These are phyloP conservation scores for Lentinula sp. DNA, from an alignment of 768 basidiomycete species.

Conservation along the genomic window DNA sequence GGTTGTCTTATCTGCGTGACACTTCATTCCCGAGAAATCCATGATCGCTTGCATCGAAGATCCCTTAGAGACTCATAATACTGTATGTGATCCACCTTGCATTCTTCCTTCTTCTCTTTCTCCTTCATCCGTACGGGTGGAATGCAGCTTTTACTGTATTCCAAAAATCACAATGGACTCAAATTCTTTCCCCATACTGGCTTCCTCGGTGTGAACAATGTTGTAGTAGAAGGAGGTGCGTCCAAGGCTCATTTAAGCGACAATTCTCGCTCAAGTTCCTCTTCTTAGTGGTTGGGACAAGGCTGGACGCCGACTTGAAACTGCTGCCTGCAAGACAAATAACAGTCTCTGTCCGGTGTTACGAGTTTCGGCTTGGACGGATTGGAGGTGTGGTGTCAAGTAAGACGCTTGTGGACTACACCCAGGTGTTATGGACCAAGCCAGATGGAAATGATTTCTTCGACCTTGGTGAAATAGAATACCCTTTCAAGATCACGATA, in stretches of 20 bases:
- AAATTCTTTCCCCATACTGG: constrained; percentile 73
- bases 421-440: constrained; percentile 65
- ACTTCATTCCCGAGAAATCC: constrained; percentile 5
- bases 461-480: constrained; percentile 58
- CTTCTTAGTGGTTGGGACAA: constrained; percentile 52
- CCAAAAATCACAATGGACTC: constrained; percentile 10
- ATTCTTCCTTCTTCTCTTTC: constrained; percentile 16
- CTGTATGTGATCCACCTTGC: constrained; percentile 24
- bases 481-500: constrained; percentile 65
- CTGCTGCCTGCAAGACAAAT: constrained; percentile 61
- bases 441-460: constrained; percentile 50
- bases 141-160: constrained; percentile 3
- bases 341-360: constrained; percentile 74
- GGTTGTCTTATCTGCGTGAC: constrained; percentile 2
- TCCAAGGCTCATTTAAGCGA: constrained; percentile 5
- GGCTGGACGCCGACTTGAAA: constrained; percentile 64
- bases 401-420: constrained; percentile 64
- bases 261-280: constrained; percentile 19
- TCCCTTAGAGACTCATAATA: constrained; percentile 10
- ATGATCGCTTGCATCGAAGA: constrained; percentile 1
- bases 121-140: constrained; percentile 13
- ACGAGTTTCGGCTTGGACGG: constrained; percentile 67
- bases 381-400: constrained; percentile 45
- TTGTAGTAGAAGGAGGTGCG: constrained; percentile 66
- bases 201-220: constrained; percentile 74